Conservation (phyloP, 1,284 basidiomycete genomes). For the Veloporphyrellus conicus region DNA sequence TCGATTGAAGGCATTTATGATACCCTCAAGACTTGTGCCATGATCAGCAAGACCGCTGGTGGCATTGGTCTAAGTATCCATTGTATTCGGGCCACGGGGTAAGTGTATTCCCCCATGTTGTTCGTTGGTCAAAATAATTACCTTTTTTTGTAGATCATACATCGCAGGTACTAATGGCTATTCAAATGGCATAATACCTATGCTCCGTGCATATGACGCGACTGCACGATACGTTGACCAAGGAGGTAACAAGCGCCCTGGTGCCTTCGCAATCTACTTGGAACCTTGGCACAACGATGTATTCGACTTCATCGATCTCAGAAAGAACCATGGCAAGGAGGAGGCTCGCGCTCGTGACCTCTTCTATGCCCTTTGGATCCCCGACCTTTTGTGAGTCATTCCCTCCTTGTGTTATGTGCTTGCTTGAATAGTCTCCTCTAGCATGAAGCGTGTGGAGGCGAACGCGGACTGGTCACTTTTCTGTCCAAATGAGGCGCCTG, state of each 20-base stretch:
- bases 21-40: conserved; percentile 96
- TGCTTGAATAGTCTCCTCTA: conserved; percentile 27
- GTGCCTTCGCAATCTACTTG: conserved; percentile 96
- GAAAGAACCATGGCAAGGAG: conserved; percentile 99
- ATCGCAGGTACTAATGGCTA: conserved; percentile 97
- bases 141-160: conserved; percentile 54
- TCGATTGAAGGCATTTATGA: conserved; percentile 99
- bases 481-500: conserved; percentile 96
- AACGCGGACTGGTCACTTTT: conserved; percentile 94
- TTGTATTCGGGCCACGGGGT: conserved; percentile 95
- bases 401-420: not conserved
- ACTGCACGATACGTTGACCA: conserved; percentile 99
- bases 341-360: conserved; percentile 95
- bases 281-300: conserved; percentile 98
- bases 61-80: conserved; percentile 97
- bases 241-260: conserved; percentile 98
- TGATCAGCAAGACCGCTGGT: conserved; percentile 99
- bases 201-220: conserved; percentile 98
- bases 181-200: conserved; percentile 98
- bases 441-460: conserved; percentile 90
- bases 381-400: conserved; percentile 84
- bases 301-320: conserved; percentile 96
- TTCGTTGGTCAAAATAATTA: conserved; percentile 7
- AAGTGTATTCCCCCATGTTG: conserved; percentile 28
- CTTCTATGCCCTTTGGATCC: conserved; percentile 98